Evolutionary conservation across 768 basidiomycete genomes (phyloP), one percentile per base, ranked within the genome.

Genomic region (Suillus decipiens): DNA sequence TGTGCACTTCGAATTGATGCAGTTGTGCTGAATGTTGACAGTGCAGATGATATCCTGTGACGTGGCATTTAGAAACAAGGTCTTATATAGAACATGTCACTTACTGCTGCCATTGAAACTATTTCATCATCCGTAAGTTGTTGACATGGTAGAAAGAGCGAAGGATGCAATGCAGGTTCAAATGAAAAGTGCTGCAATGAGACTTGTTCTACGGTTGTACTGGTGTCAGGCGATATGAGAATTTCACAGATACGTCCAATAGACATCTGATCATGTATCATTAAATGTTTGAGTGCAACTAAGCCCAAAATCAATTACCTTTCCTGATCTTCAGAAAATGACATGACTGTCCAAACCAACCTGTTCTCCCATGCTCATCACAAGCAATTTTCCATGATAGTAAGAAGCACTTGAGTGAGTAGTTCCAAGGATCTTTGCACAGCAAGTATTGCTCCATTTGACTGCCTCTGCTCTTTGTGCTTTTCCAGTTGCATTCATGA

Each of bases 11-110:
- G 61, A 61, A 34, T 28, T 11, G 19, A 47, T n/a, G 41, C 68
- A 69, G 48, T 69, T 51, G 41, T 69, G 68, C 50, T 69, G 68
- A n/a, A 67, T n/a, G 48, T 70, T 70, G 3, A 68, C 63, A 0
- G 36, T 34, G 34, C 41, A 68, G 33, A 65, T 51, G 42, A 68
- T 65, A 33, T 69, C 63, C 68, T 69, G 43, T 17, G 17, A 31
- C 0, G 9, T 10, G 17, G 22, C 17, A 47, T 17, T 42, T 7
- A 17, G 2, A 17, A 42, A 19, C 15, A 42, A 15, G 39, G 7
- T 41, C 41, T 17, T 17, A 39, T 42, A 7, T 8, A 47, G n/a
- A 24, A 47, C n/a, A 47, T 22, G 5, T 7, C 11, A 47, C 45
- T 24, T 22, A 47, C 45, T 24, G 22, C 45, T 28, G 37, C 33